Percentiles rank a stretch among this genome's conserved stretches.
These are phyloP conservation scores for Pythium pyrilobum DNA, from an alignment of 352 stramenopile species.

Conservation along the genomic window DNA sequence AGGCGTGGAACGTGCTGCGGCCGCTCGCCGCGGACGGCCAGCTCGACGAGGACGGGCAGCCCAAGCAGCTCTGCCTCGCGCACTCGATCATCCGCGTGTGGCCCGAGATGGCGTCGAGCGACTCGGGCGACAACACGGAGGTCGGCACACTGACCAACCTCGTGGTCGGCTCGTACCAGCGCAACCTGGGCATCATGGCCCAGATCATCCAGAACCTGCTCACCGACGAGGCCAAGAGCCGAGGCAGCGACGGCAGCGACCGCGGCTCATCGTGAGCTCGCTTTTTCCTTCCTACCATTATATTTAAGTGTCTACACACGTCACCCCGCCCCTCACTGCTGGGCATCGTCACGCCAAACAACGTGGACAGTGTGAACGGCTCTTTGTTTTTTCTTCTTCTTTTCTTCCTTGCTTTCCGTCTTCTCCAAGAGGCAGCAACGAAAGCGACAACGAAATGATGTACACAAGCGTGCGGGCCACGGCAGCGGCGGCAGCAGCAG, in stretches of 20 bases:
- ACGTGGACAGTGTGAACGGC: too few relatives aligned
- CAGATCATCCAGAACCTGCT: conserved; percentile 37
- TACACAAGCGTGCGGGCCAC: too few relatives aligned
- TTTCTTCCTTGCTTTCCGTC: too few relatives aligned
- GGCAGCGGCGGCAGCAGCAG: background rate
- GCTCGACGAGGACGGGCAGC: background rate
- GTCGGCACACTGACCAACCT: conserved; percentile 42
- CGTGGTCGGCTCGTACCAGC: conserved; percentile 39
- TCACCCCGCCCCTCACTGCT: too few relatives aligned
- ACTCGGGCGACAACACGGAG: conserved; percentile 12
- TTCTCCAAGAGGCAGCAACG: too few relatives aligned
- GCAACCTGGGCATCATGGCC: conserved; percentile 36
- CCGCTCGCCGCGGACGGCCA: background rate
- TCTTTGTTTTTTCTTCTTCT: too few relatives aligned
- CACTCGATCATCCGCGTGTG: conserved; percentile 16
- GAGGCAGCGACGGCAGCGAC: background rate
- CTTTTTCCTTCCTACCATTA: too few relatives aligned
- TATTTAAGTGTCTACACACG: too few relatives aligned
- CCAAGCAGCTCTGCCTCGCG: conserved; percentile 7
- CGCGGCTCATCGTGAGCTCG: too few relatives aligned
- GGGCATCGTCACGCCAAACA: too few relatives aligned
- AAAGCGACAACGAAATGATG: too few relatives aligned
- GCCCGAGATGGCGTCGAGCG: conserved; percentile 10
- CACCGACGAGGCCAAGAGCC: conserved; percentile 8
- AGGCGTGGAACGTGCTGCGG: conserved; percentile 17